These are phyloP conservation scores for Globisporangium paroecandrum DNA, from an alignment of 352 stramenopile genomes.

Conservation along the genomic window DNA sequence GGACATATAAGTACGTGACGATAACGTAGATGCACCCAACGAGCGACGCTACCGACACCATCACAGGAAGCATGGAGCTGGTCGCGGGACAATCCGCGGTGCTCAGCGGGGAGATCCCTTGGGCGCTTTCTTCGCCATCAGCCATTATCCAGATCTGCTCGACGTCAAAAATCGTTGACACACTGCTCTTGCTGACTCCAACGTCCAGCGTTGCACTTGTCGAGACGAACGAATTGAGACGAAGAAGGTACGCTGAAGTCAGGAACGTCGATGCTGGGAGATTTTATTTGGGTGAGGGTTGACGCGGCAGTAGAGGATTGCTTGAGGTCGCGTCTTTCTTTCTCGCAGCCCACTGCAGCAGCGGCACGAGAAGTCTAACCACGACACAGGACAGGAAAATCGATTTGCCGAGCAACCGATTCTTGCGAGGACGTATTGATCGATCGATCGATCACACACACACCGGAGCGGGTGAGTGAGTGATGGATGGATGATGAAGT, in stretches of 20 bases:
- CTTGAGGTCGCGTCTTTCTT: background rate
- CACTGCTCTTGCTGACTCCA: background rate
- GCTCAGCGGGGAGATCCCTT: slow-evolving; percentile 5
- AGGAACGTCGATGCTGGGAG: background rate
- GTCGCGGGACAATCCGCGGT: slow-evolving; percentile 35
- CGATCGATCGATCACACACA: background rate
- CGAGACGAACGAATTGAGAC: background rate
- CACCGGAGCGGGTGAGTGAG: background rate
- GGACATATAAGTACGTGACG: slow-evolving; percentile 59
- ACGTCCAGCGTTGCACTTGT: background rate
- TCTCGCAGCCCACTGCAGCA: background rate
- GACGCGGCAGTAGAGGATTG: background rate
- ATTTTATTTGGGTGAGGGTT: background rate
- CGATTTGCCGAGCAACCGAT: background rate
- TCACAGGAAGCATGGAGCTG: slow-evolving; percentile 51
- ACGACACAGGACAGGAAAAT: background rate
- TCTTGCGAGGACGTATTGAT: background rate
- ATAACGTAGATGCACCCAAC: slow-evolving; percentile 80
- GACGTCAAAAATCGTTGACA: background rate
- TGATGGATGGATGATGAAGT: background rate
- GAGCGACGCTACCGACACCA: slow-evolving; percentile 65
- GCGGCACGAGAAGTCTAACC: background rate
- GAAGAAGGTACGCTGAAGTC: slow-evolving; percentile 2
- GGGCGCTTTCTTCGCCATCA: slow-evolving; percentile 9
- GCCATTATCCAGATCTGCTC: slow-evolving; percentile 8